Evolutionary conservation across 805 yeast genomes (phyloP).

Genomic region (Candida alai): DNA sequence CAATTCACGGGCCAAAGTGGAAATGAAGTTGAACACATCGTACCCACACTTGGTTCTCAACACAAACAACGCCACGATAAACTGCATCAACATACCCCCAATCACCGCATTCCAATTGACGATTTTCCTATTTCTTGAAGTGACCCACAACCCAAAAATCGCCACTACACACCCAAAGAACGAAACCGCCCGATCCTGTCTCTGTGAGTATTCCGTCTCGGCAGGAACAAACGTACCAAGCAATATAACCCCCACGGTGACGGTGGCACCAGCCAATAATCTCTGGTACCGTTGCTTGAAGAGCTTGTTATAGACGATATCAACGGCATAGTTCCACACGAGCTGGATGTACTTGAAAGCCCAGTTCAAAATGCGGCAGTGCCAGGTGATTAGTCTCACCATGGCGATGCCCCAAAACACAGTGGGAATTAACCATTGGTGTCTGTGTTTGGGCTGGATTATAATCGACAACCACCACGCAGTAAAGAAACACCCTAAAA

Average conservation of each 20-base stretch:
- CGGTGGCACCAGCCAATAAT: constrained; percentile 39
- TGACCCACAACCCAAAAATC: constrained; percentile 37
- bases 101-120: constrained; percentile 59
- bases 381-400: constrained; percentile 49
- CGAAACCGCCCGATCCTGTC: constrained; percentile 54
- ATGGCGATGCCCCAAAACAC: constrained; percentile 48
- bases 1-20: constrained; percentile 52
- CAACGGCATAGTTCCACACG: constrained; percentile 30
- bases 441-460: constrained; percentile 47
- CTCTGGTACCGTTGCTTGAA: constrained; percentile 40
- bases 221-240: constrained; percentile 53
- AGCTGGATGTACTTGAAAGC: constrained; percentile 15
- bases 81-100: constrained; percentile 58
- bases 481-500: constrained; percentile 41
- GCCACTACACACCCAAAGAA: constrained; percentile 53
- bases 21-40: constrained; percentile 59
- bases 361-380: constrained; percentile 30
- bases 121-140: constrained; percentile 43
- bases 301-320: constrained; percentile 33
- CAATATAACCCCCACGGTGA: constrained; percentile 46
- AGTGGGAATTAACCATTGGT: constrained; percentile 56
- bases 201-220: constrained; percentile 42
- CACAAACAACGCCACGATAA: constrained; percentile 55
- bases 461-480: constrained; percentile 56
- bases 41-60: constrained; percentile 57